Percentiles rank a stretch among this genome's conserved stretches.
Conservation (phyloP, 139 green algal genomes). For the Nannochloris sp. region DNA sequence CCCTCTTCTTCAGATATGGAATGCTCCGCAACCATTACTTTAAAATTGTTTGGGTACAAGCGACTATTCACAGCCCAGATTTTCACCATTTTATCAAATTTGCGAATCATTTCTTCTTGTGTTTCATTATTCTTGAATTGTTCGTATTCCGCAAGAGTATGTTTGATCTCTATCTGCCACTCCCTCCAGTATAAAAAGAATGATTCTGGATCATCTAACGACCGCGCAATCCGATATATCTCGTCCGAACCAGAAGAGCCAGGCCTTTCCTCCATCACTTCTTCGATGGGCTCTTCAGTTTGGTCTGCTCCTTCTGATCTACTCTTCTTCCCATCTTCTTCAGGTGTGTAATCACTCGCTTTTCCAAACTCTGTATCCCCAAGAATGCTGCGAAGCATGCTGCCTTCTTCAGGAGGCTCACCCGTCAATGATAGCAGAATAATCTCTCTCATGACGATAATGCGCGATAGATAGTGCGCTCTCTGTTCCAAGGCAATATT, state of each 20-base stretch:
- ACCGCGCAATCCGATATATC: not conserved
- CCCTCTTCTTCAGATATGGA: not conserved
- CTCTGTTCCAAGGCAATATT: not conserved
- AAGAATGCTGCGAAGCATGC: not conserved
- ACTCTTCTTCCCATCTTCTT: not conserved
- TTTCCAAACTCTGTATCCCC: not conserved
- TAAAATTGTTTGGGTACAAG: conserved; percentile 1
- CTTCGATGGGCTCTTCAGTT: not conserved
- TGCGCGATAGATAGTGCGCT: not conserved
- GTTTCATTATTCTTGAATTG: not conserved
- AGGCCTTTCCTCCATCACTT: not conserved
- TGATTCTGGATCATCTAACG: not conserved
- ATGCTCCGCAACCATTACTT: not conserved
- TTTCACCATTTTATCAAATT: conserved; percentile 4
- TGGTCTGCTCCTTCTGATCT: not conserved
- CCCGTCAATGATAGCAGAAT: not conserved
- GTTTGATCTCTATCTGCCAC: not conserved
- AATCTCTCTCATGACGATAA: not conserved
- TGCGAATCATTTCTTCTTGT: not conserved
- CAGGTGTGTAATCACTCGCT: not conserved
- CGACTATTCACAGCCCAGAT: not conserved
- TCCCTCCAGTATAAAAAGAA: not conserved
- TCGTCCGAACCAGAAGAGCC: too few relatives aligned
- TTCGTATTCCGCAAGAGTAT: not conserved
- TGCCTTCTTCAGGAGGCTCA: not conserved